Evolutionary conservation across 2,329 filamentous ascomycete genomes (phyloP).

Genomic region (Aspergillus sp.): DNA sequence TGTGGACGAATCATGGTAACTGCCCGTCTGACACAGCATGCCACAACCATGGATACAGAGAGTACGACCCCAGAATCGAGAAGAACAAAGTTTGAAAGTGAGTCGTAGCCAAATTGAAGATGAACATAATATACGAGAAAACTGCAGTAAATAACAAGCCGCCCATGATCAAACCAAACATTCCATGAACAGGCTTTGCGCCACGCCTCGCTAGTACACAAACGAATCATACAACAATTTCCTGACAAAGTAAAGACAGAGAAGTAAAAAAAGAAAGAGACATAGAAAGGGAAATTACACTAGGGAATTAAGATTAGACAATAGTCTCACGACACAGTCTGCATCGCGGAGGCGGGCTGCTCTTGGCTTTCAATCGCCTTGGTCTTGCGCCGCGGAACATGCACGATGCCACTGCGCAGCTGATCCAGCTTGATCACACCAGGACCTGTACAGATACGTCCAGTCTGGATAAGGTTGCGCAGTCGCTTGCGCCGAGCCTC

Average conservation of each 20-base stretch:
- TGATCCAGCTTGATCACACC: constrained; percentile 41
- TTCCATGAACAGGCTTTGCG: constrained; percentile 9
- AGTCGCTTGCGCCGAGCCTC: constrained; percentile 56
- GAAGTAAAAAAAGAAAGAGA: constrained; percentile 3
- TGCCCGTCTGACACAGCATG: not conserved
- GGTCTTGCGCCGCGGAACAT: constrained; percentile 33
- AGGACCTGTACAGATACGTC: constrained; percentile 48
- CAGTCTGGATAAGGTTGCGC: constrained; percentile 47
- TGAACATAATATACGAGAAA: not conserved
- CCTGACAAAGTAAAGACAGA: constrained; percentile 8
- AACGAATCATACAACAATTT: constrained; percentile 23
- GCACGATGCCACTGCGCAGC: constrained; percentile 36
- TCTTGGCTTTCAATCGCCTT: constrained; percentile 32
- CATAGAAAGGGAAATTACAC: not conserved
- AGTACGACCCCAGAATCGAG: not conserved
- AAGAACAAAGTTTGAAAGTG: not conserved
- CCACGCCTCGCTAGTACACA: constrained; percentile 29
- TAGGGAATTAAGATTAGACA: not conserved
- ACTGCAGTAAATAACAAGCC: constrained; percentile 9
- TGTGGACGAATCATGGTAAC: constrained; percentile 8
- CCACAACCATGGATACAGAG: not conserved
- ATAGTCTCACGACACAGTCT: constrained; percentile 36
- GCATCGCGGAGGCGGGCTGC: constrained; percentile 30
- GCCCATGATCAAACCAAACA: constrained; percentile 2
- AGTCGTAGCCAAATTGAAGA: not conserved